Conservation (phyloP, 176 grass and related monocot genomes). For the Aegilops sharonensis region DNA sequence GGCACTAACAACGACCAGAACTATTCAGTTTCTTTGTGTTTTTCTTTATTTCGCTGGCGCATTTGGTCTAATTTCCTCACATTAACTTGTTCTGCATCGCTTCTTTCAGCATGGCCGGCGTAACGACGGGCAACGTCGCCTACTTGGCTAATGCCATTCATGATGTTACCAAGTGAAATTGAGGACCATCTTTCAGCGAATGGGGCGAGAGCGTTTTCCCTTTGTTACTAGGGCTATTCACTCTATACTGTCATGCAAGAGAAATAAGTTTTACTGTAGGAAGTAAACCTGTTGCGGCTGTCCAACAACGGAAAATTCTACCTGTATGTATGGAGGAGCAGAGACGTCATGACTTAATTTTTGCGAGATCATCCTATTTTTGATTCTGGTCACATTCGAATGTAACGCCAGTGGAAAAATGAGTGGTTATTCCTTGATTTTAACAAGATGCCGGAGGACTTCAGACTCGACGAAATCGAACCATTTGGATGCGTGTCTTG, state of each 20-base stretch:
- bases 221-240: neutral
- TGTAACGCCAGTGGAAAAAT: neutral
- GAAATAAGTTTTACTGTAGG: constrained; percentile 22
- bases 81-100: neutral
- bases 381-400: neutral
- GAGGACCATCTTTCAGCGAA: constrained; percentile 17
- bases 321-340: neutral
- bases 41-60: neutral
- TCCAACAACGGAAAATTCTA: neutral
- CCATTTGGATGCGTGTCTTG: neutral
- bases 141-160: constrained; percentile 94
- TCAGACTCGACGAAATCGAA: neutral
- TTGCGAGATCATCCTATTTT: neutral
- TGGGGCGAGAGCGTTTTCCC: constrained; percentile 11
- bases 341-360: neutral
- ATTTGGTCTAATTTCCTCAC: neutral
- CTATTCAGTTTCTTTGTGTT: neutral
- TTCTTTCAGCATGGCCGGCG: constrained; percentile 85
- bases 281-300: neutral
- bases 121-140: constrained; percentile 67
- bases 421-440: neutral
- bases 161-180: constrained; percentile 68
- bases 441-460: neutral
- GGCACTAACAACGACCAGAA: constrained; percentile 32
- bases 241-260: neutral